These are phyloP conservation scores for Clathrospora elynae DNA, from an alignment of 2,329 filamentous ascomycete species.

Conservation along the genomic window DNA sequence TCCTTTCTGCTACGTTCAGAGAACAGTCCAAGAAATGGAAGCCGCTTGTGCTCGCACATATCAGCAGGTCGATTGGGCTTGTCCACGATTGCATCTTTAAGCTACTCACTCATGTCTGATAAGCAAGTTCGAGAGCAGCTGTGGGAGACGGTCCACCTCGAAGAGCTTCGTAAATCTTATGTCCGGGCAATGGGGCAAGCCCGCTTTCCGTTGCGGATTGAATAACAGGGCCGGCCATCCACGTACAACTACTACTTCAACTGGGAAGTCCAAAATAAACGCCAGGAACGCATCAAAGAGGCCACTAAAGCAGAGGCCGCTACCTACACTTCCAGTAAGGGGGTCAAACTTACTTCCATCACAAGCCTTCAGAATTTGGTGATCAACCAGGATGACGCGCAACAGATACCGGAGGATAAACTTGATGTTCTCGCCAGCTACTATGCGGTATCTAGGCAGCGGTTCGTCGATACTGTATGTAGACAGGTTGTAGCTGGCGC, in stretches of 20 bases:
- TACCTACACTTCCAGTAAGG: no score
- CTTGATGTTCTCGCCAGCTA: slow-evolving; percentile 66
- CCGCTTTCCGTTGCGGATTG: slow-evolving; percentile 59
- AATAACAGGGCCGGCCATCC: slow-evolving; percentile 53
- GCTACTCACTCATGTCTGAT: slow-evolving; percentile 55
- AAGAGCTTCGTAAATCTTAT: slow-evolving; percentile 56
- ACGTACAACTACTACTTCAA: slow-evolving; percentile 63
- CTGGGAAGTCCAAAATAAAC: slow-evolving; percentile 51
- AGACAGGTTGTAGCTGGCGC: slow-evolving; percentile 65
- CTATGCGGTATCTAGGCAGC: slow-evolving; percentile 64
- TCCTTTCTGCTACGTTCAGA: slow-evolving; percentile 18
- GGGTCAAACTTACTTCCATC: not conserved
- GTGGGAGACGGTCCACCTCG: slow-evolving; percentile 49
- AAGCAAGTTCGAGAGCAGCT: slow-evolving; percentile 52
- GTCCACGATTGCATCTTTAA: slow-evolving; percentile 60
- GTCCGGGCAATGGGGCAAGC: slow-evolving; percentile 56
- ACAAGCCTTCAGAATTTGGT: not conserved
- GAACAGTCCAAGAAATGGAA: slow-evolving; percentile 63
- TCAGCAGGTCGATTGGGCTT: slow-evolving; percentile 57
- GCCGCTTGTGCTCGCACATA: slow-evolving; percentile 54
- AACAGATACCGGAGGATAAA: slow-evolving; percentile 54
- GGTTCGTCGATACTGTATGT: slow-evolving; percentile 67
- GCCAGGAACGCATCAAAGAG: slow-evolving; percentile 13
- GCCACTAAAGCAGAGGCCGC: not conserved
- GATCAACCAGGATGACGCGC: slow-evolving; percentile 40